These are phyloP conservation scores for Thermothielavioides terrestris DNA, from an alignment of 495 filamentous ascomycete species.

Conservation along the genomic window DNA sequence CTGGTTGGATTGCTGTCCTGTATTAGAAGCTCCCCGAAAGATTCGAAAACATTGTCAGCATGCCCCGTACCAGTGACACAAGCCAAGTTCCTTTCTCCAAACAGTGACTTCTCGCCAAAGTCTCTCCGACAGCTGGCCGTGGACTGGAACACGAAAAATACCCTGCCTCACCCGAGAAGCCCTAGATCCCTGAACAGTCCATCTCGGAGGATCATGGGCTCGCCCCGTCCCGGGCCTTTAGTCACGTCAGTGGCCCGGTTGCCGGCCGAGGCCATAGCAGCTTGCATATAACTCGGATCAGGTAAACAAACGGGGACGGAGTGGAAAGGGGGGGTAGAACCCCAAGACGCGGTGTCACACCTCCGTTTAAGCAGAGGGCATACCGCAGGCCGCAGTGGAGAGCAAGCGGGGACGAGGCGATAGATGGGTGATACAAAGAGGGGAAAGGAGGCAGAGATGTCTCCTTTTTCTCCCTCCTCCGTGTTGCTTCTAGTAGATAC, in stretches of 20 bases:
- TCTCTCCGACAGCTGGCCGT: not conserved
- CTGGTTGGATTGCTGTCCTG: too few relatives aligned
- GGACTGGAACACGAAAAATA: not conserved
- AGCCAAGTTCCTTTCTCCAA: not conserved
- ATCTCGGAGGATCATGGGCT: too few relatives aligned
- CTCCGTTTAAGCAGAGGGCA: not conserved
- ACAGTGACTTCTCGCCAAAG: not conserved
- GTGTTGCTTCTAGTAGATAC: not conserved
- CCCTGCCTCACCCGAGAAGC: not conserved
- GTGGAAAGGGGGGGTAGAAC: too few relatives aligned
- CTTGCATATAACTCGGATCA: too few relatives aligned
- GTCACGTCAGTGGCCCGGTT: too few relatives aligned
- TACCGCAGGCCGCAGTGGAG: not conserved
- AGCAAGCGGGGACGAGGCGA: not conserved
- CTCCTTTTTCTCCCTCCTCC: not conserved
- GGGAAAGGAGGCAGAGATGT: not conserved
- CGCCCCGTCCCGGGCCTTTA: too few relatives aligned
- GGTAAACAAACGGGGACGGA: too few relatives aligned
- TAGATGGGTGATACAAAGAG: constrained; percentile 1
- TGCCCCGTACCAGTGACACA: not conserved
- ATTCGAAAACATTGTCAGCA: too few relatives aligned
- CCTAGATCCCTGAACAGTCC: not conserved
- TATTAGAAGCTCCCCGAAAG: too few relatives aligned
- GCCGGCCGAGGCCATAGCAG: too few relatives aligned
- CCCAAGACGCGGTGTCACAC: too few relatives aligned